Conservation (phyloP, 345 rosid genomes). For the Brassica napus region DNA sequence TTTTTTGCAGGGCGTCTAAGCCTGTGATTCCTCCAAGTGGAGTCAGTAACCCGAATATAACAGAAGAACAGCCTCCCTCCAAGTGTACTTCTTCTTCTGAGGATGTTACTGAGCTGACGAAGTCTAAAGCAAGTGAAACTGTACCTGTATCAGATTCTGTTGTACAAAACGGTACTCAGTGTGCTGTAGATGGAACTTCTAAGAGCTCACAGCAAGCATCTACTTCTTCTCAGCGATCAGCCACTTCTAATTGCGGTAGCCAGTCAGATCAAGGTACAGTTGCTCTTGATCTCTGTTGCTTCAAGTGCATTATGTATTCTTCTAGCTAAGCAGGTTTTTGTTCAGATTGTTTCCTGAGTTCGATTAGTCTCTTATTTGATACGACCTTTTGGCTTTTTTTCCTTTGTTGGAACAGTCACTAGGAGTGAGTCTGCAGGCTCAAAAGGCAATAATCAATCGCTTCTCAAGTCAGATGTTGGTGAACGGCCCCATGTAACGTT, state of each 20-base stretch:
- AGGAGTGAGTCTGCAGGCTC: slow-evolving; percentile 27
- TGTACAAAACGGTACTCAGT: slow-evolving; percentile 41
- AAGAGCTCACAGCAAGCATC: slow-evolving; percentile 27
- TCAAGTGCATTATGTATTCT: slow-evolving; percentile 10
- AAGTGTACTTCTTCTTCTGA: slow-evolving; percentile 27
- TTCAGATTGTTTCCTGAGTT: slow-evolving; percentile 2
- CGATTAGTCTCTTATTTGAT: neutral
- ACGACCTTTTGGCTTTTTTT: neutral
- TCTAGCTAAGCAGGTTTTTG: slow-evolving; percentile 6
- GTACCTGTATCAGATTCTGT: slow-evolving; percentile 40
- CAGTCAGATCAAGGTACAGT: slow-evolving; percentile 45
- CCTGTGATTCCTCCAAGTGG: slow-evolving; percentile 43
- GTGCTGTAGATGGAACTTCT: slow-evolving; percentile 4
- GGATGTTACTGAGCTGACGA: slow-evolving; percentile 43
- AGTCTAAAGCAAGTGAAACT: slow-evolving; percentile 24
- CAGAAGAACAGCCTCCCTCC: slow-evolving; percentile 26
- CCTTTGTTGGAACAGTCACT: slow-evolving; percentile 6
- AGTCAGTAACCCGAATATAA: neutral
- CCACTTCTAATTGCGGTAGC: slow-evolving; percentile 31
- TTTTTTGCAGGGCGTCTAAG: slow-evolving; percentile 45
- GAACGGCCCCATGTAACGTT: slow-evolving; percentile 70
- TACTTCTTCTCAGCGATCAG: slow-evolving; percentile 15
- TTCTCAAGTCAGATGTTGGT: slow-evolving; percentile 38
- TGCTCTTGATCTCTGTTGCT: neutral
- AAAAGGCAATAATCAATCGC: slow-evolving; percentile 40